Percentiles rank a stretch among this genome's conserved stretches.
Conservation (phyloP, 2,329 filamentous ascomycete genomes). For the Paecilomyces variotii region DNA sequence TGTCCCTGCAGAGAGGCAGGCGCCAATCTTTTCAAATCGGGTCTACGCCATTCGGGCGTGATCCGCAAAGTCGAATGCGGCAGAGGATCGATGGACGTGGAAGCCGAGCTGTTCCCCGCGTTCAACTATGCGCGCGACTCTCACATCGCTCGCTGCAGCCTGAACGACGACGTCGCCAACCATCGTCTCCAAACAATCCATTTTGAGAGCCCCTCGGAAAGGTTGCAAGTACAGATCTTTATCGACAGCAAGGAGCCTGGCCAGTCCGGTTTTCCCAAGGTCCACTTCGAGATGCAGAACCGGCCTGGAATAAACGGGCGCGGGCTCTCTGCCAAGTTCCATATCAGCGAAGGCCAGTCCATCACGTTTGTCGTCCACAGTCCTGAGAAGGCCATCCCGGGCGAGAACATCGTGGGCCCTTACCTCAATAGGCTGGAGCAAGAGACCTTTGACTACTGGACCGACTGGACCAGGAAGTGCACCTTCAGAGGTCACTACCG, state of each 20-base stretch:
- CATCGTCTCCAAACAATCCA: constrained; percentile 52
- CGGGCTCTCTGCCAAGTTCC: constrained; percentile 54
- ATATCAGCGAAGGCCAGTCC: constrained; percentile 57
- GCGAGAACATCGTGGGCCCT: constrained; percentile 49
- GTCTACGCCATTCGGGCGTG: constrained; percentile 40
- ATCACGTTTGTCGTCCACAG: constrained; percentile 63
- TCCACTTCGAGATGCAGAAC: constrained; percentile 49
- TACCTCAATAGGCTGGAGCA: constrained; percentile 57
- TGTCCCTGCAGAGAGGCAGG: constrained; percentile 28
- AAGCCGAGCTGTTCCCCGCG: constrained; percentile 64
- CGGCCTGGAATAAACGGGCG: constrained; percentile 50
- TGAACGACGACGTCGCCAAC: constrained; percentile 28
- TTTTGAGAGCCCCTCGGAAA: constrained; percentile 52
- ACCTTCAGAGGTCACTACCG: constrained; percentile 65
- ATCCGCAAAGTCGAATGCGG: constrained; percentile 66
- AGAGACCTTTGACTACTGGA: constrained; percentile 65
- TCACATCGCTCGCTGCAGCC: constrained; percentile 38
- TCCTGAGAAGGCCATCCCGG: constrained; percentile 51
- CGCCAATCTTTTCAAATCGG: constrained; percentile 43
- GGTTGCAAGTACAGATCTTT: constrained; percentile 60
- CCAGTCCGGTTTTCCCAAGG: constrained; percentile 37
- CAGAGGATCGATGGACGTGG: constrained; percentile 56
- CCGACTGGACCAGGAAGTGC: constrained; percentile 62
- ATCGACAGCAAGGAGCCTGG: constrained; percentile 52
- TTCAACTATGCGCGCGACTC: constrained; percentile 61